Conservation (phyloP, 805 yeast genomes). For the Starmera dryadoides region DNA sequence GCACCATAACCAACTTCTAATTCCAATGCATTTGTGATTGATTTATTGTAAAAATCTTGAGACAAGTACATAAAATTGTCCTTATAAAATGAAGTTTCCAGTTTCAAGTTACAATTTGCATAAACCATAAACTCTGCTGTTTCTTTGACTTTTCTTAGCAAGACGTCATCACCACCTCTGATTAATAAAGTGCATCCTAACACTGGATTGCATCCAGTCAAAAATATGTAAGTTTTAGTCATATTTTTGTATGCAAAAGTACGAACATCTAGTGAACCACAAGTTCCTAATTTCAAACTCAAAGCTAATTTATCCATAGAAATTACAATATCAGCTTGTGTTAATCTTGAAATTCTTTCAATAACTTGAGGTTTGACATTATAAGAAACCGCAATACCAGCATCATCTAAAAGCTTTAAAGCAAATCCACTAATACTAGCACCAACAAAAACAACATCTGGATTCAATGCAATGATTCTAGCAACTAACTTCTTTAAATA, state of each 20-base stretch:
- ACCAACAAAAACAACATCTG: conserved; percentile 73
- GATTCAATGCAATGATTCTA: conserved; percentile 66
- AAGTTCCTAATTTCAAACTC: conserved; percentile 65
- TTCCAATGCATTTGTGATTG: conserved; percentile 11
- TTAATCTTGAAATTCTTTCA: conserved; percentile 67
- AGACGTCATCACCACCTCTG: conserved; percentile 68
- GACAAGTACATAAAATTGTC: conserved; percentile 57
- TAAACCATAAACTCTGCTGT: conserved; percentile 77
- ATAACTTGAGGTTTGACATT: conserved; percentile 78
- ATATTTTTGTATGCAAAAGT: conserved; percentile 49
- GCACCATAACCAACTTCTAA: conserved; percentile 24
- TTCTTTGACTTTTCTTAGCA: conserved; percentile 61
- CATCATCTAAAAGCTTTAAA: conserved; percentile 56
- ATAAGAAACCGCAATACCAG: conserved; percentile 75
- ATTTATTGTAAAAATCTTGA: conserved; percentile 25
- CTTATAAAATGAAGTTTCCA: conserved; percentile 69
- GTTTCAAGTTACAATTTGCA: conserved; percentile 66
- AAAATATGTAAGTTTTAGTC: conserved; percentile 67
- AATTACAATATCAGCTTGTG: conserved; percentile 78
- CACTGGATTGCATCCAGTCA: conserved; percentile 67
- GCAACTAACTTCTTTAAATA: conserved; percentile 76
- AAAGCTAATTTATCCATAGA: conserved; percentile 81
- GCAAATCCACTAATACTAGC: conserved; percentile 82
- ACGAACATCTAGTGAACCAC: conserved; percentile 65
- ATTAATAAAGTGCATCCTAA: conserved; percentile 81